phyloP scores from a whole-genome alignment of 2,329 filamentous ascomycete genomes.

The Tolypocladium paradoxum region DNA sequence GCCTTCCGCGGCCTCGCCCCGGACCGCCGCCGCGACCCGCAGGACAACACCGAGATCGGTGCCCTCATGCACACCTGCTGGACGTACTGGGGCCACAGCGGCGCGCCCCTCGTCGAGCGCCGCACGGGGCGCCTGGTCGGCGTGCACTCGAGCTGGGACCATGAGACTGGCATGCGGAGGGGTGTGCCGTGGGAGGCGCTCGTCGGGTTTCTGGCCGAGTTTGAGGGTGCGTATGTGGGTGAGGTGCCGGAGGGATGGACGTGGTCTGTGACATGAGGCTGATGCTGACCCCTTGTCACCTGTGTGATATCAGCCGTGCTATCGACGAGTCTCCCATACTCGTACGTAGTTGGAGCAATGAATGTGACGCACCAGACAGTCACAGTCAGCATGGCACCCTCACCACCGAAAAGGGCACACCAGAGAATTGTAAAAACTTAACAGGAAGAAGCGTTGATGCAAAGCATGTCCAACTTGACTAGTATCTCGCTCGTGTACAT shows the following conservation, averaged over 20 bases:
- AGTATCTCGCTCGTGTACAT: too few relatives aligned
- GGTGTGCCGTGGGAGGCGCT: slow-evolving; percentile 35
- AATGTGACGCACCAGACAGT: background rate
- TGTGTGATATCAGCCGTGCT: background rate
- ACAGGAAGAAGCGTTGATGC: background rate
- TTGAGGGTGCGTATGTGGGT: background rate
- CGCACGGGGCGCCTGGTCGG: slow-evolving; percentile 31
- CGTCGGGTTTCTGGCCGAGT: slow-evolving; percentile 21
- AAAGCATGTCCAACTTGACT: background rate
- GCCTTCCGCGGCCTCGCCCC: slow-evolving; percentile 22
- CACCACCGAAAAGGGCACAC: background rate
- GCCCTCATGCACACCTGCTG: slow-evolving; percentile 41
- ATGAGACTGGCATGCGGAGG: slow-evolving; percentile 37
- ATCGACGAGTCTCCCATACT: background rate
- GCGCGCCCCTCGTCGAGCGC: slow-evolving; percentile 33
- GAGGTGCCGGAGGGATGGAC: background rate
- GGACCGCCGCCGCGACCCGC: slow-evolving; percentile 26
- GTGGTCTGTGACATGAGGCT: background rate
- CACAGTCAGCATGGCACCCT: background rate
- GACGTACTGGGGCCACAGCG: slow-evolving; percentile 48
- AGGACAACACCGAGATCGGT: slow-evolving; percentile 42
- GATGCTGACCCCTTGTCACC: background rate
- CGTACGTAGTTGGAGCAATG: background rate
- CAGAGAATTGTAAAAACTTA: background rate
- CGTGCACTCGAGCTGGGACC: slow-evolving; percentile 44